Evolutionary conservation across 768 basidiomycete species (phyloP).

Genomic region (Termitomyces sp.): DNA sequence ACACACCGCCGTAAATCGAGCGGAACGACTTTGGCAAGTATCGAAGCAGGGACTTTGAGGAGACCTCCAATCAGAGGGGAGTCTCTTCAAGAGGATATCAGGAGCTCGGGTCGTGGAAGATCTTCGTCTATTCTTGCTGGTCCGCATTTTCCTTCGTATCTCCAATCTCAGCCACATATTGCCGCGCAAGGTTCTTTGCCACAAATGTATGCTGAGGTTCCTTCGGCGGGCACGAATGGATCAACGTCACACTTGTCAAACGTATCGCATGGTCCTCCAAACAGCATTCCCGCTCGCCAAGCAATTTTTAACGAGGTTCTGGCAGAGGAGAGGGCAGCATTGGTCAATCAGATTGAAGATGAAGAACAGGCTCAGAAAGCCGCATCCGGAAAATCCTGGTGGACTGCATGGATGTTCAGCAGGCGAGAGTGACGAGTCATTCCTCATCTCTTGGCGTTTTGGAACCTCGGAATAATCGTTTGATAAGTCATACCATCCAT

Average conservation of each 20-base stretch:
- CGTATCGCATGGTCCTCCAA: slow-evolving; percentile 21
- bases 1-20: slow-evolving; percentile 34
- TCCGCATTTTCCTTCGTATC: slow-evolving; percentile 21
- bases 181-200: slow-evolving; percentile 33
- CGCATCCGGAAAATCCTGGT: slow-evolving; percentile 46
- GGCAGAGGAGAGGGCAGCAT: slow-evolving; percentile 60
- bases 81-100: slow-evolving; percentile 16
- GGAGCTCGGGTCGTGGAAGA: slow-evolving; percentile 26
- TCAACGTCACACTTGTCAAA: slow-evolving; percentile 33
- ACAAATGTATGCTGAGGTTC: slow-evolving; percentile 39
- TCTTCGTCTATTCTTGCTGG: slow-evolving; percentile 33
- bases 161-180: slow-evolving; percentile 26
- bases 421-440: slow-evolving; percentile 22
- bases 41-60: slow-evolving; percentile 6
- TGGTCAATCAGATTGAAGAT: slow-evolving; percentile 44
- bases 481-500: slow-evolving; percentile 18
- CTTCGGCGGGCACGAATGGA: slow-evolving; percentile 23
- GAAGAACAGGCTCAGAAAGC: slow-evolving; percentile 46
- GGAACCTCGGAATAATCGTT: slow-evolving; percentile 34
- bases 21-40: slow-evolving; percentile 21
- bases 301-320: slow-evolving; percentile 66
- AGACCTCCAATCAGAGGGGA: slow-evolving; percentile 5
- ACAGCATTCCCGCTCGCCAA: slow-evolving; percentile 50
- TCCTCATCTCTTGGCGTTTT: slow-evolving; percentile 20
- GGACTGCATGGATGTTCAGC: slow-evolving; percentile 64